Base-by-base conservation (phyloP, 1,139 yeast genomes). In the Taphrina pruni region DNA sequence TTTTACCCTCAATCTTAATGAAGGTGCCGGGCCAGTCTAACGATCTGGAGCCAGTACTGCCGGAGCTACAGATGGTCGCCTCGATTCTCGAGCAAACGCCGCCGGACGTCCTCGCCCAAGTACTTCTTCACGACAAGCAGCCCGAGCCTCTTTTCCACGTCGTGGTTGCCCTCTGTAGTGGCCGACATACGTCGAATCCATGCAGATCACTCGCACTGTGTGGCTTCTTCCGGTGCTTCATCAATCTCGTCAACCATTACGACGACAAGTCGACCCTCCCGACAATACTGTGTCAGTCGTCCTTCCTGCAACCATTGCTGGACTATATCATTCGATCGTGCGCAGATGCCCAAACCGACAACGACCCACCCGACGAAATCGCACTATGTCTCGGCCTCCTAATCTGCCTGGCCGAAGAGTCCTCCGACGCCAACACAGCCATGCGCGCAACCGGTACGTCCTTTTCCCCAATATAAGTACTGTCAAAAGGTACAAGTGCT, bases 321-420 rank as follows among this genome's bases (percentile, higher is more conserved):
- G 54, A 26, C 36, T 50, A 21, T 26, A 36, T 50, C 36, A 1
- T 21, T 6, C 54, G 21, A 1, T 21, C 54, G 21, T 50, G 54
- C n/a, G n/a, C 54, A 11, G 45, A 45, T 43, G 32, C 43, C n/a
- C n/a, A n/a, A 1, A 35, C 32, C 5, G n/a, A 21, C 11, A 36
- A 50, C n/a, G 54, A 50, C 4, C 54, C 54, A 6, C 54, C 43
- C 41, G 66, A 62, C 36, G 60, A 51, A 9, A 7, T 39, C n/a
- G 52, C 54, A 3, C 20, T 62, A 9, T 51, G 60, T 43, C 66
- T 62, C 41, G 66, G 66, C 11, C 51, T 62, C 21, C 60, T 62
- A 14, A 52, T 62, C 11, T 54, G 60, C 41, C 35, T 62, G 11
- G 60, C 66, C 11, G 66, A 62, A 26, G 60, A 51, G 20, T 38